Percentiles rank a stretch among this genome's conserved stretches.
Evolutionary conservation across 768 basidiomycete species (phyloP).

Genomic region (Obba rivulosa): DNA sequence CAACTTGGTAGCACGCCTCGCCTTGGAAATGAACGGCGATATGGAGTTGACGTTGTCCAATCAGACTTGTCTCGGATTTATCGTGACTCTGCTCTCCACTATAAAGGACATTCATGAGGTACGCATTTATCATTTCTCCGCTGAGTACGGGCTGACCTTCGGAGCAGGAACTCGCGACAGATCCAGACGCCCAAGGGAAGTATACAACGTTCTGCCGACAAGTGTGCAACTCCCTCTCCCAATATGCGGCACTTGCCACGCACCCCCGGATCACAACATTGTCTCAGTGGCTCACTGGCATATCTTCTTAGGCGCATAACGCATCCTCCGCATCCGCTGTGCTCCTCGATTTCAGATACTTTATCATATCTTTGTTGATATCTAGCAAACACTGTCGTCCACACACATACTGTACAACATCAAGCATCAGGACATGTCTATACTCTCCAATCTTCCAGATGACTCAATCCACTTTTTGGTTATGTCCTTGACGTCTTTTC

Average conservation of each 20-base stretch:
- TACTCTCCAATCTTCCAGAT: too few species aligned
- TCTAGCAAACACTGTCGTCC: neutral
- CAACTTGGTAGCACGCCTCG: slow-evolving; percentile 37
- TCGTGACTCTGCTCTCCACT: slow-evolving; percentile 42
- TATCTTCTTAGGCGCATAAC: slow-evolving; percentile 1
- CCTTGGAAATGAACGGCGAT: slow-evolving; percentile 17
- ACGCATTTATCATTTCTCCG: neutral
- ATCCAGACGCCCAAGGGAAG: neutral
- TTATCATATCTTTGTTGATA: neutral
- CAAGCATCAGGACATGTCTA: too few species aligned
- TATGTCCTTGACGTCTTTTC: too few species aligned
- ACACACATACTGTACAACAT: too few species aligned
- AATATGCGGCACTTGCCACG: slow-evolving; percentile 3
- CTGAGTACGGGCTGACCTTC: neutral
- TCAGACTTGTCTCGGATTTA: slow-evolving; percentile 34
- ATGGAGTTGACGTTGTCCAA: slow-evolving; percentile 27
- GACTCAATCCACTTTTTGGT: too few species aligned
- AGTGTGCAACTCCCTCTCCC: slow-evolving; percentile 4
- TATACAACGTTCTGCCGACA: slow-evolving; percentile 10
- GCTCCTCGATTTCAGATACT: too few species aligned
- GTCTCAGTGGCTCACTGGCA: slow-evolving; percentile 4
- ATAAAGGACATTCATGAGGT: slow-evolving; percentile 48
- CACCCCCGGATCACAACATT: slow-evolving; percentile 6
- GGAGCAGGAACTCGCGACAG: slow-evolving; percentile 1
- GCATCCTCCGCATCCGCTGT: too few species aligned